Base-by-base conservation (phyloP, 2,329 filamentous ascomycete genomes). In the Clarireedia monteithiana region DNA sequence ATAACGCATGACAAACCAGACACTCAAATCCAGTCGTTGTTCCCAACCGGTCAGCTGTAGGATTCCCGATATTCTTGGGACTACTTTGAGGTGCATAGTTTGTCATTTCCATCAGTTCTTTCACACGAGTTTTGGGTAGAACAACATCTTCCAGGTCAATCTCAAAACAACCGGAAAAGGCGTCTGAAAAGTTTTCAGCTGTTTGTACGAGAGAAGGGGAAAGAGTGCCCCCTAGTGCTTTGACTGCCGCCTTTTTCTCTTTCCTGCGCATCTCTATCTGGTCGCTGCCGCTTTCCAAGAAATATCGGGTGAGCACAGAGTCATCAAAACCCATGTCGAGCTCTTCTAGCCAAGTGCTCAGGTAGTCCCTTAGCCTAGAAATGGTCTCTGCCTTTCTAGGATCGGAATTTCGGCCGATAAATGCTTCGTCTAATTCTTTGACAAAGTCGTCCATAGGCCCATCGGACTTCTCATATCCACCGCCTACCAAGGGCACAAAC, bases 1-100 rank as follows among this genome's bases (percentile, higher is more conserved):
- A 62, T 15, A 65, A 49, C 4, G 57, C 61, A 12, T 59, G 61
- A 42, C 66, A 68, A 14, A 68, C 64, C 15, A 67, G 36, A 48
- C 66, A 68, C 6, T 52, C 58, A 10, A 66, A 57, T n/a, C 50
- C 57, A 4, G 60, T 54, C 24, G 62, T 64, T 6, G 66, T 67
- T 42, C 59, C 59, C 24, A 66, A 48, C 42, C 57, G 55, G 34
- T 59, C 58, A 6, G 51, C 23, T 36, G 44, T 30, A 23, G 47
- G 36, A 34, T 55, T 7, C 14, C n/a, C 42, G 27, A 42, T 38
- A 14, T 36, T 34, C 5, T 26, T 46, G 20, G 56, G 42, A 7
- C 38, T 58, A 6, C 48, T 39, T 20, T 48, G 17, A 17, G 14
- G 14, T 12, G 39, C 38, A n/a, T 50, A 58, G 26, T 51, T 57